Conservation (phyloP, 371 early-diverging fungal species). For the Coemansia sp. region DNA sequence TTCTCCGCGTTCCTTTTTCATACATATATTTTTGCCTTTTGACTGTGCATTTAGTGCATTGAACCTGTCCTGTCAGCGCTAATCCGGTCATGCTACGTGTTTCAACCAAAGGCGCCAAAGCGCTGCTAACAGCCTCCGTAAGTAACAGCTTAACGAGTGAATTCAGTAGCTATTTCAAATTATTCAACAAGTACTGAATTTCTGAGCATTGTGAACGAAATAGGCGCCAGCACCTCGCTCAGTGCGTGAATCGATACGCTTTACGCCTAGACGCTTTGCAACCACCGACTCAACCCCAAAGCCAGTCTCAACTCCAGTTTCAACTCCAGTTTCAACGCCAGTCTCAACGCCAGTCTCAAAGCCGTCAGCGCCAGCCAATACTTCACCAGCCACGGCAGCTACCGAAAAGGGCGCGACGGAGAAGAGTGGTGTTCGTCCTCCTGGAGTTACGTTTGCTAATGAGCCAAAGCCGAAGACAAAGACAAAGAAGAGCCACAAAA, state of each 20-base stretch:
- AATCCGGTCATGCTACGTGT: constrained; percentile 14
- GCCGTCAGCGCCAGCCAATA: neutral
- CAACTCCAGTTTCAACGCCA: neutral
- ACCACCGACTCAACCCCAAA: constrained; percentile 7
- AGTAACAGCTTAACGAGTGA: neutral
- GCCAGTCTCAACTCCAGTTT: neutral
- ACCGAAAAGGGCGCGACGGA: neutral
- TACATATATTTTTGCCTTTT: neutral
- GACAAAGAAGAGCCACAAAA: constrained; percentile 40
- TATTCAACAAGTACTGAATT: neutral
- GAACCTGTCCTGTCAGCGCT: neutral
- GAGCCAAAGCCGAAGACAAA: constrained; percentile 29
- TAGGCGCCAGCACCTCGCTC: neutral
- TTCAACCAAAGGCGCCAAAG: constrained; percentile 5
- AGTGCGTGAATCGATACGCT: neutral
- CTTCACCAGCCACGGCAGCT: neutral
- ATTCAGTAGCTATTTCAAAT: neutral
- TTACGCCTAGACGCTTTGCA: constrained; percentile 17
- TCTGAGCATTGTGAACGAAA: neutral
- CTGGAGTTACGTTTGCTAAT: constrained; percentile 17
- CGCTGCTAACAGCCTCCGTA: constrained; percentile 15
- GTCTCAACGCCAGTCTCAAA: neutral
- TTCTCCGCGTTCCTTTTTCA: neutral
- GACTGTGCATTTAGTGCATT: neutral
- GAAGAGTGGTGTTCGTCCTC: constrained; percentile 24